Percentiles rank a stretch among this genome's conserved stretches.
These are phyloP conservation scores for Coemansia erecta DNA, from an alignment of 192 early-diverging fungal genomes.

Conservation along the genomic window DNA sequence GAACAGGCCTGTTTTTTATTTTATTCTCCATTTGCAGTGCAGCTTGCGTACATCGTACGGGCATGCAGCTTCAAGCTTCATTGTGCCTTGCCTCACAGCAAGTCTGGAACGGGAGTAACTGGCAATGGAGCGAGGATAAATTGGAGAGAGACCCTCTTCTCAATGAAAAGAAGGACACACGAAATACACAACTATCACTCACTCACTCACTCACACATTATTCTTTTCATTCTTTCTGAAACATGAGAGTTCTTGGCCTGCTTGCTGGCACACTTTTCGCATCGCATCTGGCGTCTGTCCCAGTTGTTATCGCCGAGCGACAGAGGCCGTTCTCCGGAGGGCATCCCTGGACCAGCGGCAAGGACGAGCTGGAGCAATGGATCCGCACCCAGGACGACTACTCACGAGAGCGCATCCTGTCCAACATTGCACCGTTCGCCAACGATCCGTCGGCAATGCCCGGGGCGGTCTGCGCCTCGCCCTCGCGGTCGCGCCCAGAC, in stretches of 20 bases:
- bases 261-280: too few relatives aligned
- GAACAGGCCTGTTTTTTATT: background rate
- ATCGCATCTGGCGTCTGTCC: too few relatives aligned
- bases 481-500: constrained; percentile 53
- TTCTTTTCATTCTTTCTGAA: too few relatives aligned
- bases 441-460: constrained; percentile 20
- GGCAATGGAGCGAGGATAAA: background rate
- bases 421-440: constrained; percentile 35
- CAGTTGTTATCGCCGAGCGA: too few relatives aligned
- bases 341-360: too few relatives aligned
- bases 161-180: background rate
- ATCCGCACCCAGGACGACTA: constrained; percentile 8
- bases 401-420: constrained; percentile 15
- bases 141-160: background rate
- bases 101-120: too few relatives aligned
- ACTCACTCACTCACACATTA: too few relatives aligned
- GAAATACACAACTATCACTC: background rate
- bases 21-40: background rate
- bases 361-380: constrained; percentile 11
- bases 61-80: too few relatives aligned
- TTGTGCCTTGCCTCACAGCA: too few relatives aligned
- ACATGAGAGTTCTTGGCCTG: too few relatives aligned
- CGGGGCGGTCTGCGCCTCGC: constrained; percentile 52
- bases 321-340: too few relatives aligned
- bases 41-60: background rate